A percentile compares a stretch with the other conserved stretches of the same genome.
These are phyloP conservation scores for Eutypella sp. DNA, from an alignment of 2,329 filamentous ascomycete species.

Conservation along the genomic window DNA sequence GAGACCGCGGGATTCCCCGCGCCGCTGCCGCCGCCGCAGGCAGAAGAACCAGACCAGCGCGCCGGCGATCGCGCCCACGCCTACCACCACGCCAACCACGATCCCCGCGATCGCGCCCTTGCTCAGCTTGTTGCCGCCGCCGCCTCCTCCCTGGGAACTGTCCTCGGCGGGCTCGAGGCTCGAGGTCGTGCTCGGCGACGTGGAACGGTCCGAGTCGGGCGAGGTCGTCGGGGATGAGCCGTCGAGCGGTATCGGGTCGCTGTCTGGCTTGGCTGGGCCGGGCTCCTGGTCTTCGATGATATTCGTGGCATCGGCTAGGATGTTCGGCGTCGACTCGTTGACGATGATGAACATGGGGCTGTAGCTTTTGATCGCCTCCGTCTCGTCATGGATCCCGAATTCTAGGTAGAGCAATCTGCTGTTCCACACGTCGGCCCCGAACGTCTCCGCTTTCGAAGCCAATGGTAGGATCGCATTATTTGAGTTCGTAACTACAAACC, in stretches of 20 bases:
- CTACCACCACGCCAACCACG: slow-evolving; percentile 14
- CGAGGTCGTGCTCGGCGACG: not conserved
- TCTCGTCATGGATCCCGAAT: not conserved
- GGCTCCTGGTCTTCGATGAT: no score
- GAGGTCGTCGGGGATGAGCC: not conserved
- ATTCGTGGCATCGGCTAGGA: not conserved
- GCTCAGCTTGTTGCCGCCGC: slow-evolving; percentile 8
- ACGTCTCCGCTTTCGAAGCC: fast-evolving
- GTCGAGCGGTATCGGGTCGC: slow-evolving; percentile 2
- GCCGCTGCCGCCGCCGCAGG: slow-evolving; percentile 33
- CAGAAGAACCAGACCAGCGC: slow-evolving; percentile 37
- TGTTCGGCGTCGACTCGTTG: not conserved
- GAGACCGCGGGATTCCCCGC: slow-evolving; percentile 16
- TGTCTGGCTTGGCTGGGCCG: not conserved
- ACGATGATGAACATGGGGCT: not conserved
- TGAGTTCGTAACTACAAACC: no score
- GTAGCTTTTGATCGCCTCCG: not conserved
- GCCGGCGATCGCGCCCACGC: slow-evolving; percentile 34
- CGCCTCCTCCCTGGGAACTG: not conserved
- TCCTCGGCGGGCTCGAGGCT: slow-evolving; percentile 1
- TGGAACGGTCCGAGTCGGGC: not conserved
- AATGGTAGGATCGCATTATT: not conserved
- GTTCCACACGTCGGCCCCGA: not conserved
- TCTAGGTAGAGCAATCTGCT: not conserved
- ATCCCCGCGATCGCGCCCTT: slow-evolving; percentile 24